A percentile compares a stretch with the other conserved stretches of the same genome.
phyloP scores from a whole-genome alignment of 2,329 filamentous ascomycete species.

The Cadophora luteo-olivacea region DNA sequence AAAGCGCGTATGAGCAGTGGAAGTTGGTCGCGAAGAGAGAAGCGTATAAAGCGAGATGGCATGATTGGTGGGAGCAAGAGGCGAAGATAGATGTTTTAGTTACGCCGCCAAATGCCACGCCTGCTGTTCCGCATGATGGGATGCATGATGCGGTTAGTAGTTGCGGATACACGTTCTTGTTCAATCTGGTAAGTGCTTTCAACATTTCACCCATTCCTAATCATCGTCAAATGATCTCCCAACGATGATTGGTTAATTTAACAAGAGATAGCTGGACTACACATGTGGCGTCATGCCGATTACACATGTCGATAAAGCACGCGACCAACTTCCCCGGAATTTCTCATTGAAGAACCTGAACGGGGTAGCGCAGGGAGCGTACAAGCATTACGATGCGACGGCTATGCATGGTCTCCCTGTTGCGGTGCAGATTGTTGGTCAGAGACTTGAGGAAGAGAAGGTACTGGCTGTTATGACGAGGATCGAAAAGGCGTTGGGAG shows the following conservation, averaged over 20 bases:
- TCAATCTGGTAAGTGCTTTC: slow-evolving; percentile 72
- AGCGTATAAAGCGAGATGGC: slow-evolving; percentile 78
- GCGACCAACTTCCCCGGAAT: slow-evolving; percentile 68
- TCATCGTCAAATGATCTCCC: no score
- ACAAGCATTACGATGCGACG: slow-evolving; percentile 81
- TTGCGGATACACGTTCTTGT: slow-evolving; percentile 93
- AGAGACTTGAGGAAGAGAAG: slow-evolving; percentile 45
- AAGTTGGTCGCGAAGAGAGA: slow-evolving; percentile 79
- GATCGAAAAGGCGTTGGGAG: slow-evolving; percentile 75
- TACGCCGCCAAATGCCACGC: slow-evolving; percentile 87
- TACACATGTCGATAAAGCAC: slow-evolving; percentile 76
- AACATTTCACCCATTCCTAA: background rate
- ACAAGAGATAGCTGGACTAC: slow-evolving; percentile 73
- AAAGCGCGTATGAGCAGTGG: slow-evolving; percentile 82
- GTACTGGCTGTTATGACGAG: slow-evolving; percentile 47
- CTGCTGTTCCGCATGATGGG: slow-evolving; percentile 83
- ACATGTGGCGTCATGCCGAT: slow-evolving; percentile 82
- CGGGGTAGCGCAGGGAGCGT: slow-evolving; percentile 80
- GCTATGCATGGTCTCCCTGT: slow-evolving; percentile 90
- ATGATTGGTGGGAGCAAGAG: slow-evolving; percentile 82
- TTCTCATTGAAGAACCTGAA: slow-evolving; percentile 73
- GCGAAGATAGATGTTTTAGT: slow-evolving; percentile 79
- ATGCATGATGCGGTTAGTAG: slow-evolving; percentile 87
- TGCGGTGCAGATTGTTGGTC: slow-evolving; percentile 59
- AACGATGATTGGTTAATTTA: background rate